Base-by-base conservation (phyloP, 768 basidiomycete genomes). In the Suillus alpinus region DNA sequence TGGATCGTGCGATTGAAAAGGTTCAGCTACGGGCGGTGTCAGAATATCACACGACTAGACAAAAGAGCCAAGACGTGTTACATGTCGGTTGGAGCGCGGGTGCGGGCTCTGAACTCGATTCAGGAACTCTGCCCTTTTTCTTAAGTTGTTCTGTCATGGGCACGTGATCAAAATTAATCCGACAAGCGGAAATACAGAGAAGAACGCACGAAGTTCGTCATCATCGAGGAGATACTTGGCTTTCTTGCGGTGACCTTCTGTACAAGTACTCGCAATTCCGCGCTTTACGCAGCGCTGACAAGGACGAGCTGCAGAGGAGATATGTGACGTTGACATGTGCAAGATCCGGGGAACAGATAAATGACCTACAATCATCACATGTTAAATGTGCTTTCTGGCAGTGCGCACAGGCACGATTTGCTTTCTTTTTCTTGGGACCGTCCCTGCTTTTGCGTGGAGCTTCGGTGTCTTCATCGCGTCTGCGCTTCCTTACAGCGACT, bases 361-460 rank as follows among this genome's bases (percentile, higher is more conserved):
- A 53, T 67, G 40, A 85, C 92, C 72, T 70, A 97, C 96, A 87
- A 70, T 98, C 96, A 73, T 98, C 95, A 73, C 96, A 98, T n/a
- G 96, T 98, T 66, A 98, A 79, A 75, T 98, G 96, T 2, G 95
- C 94, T 74, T 94, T 96, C 76, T 98, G 95, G 74, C 96, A 98
- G 67, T 94, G 92, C 63, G 92, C 89, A 72, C 96, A 98, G 52
- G 96, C 96, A 51, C 94, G 86, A 67, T 85, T 92, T 0, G 94
- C 94, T 75, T 95, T 95, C 83, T 95, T 95, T 84, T 95, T 95
- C 84, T 91, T 94, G 36, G 89, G 90, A 1, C 86, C 86, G 58
- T 91, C 88, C 71, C 86, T 83, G 71, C 79, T 78, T 67, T 87
- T 89, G 65, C 83, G 80, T 8, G 75, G 74, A 62, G 83, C 83